A percentile compares a stretch with the other conserved stretches of the same genome.
These are phyloP conservation scores for Zygoascus sp. DNA, from an alignment of 1,139 yeast genomes.

Conservation along the genomic window DNA sequence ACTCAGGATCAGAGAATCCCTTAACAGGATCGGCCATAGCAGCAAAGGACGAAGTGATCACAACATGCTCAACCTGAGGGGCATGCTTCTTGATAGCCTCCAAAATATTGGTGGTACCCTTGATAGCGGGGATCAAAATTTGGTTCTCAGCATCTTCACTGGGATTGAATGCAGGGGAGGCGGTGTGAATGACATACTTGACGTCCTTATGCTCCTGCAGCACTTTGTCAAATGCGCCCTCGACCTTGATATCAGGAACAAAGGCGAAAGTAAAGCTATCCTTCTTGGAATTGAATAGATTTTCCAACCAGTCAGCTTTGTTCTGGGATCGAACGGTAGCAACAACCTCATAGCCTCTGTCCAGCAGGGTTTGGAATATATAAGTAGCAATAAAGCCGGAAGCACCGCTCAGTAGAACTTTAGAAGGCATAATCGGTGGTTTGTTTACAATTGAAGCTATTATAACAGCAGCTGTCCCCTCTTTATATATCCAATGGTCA, in stretches of 20 bases:
- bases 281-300: constrained; percentile 6
- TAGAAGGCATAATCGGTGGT: constrained; percentile 11
- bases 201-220: constrained; percentile 46
- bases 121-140: constrained; percentile 46
- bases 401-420: constrained; percentile 52
- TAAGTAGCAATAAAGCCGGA: constrained; percentile 57
- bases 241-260: constrained; percentile 47
- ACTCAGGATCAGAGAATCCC: neutral
- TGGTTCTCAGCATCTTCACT: constrained; percentile 41
- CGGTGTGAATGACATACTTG: constrained; percentile 55
- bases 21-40: constrained; percentile 33
- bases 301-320: constrained; percentile 41
- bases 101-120: constrained; percentile 47
- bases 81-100: constrained; percentile 43
- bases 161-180: constrained; percentile 49
- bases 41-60: constrained; percentile 54
- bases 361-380: constrained; percentile 35
- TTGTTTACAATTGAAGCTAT: too few species aligned
- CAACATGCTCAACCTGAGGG: constrained; percentile 49
- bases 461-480: too few species aligned
- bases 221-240: constrained; percentile 51
- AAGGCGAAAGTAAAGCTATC: constrained; percentile 40
- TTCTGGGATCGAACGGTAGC: constrained; percentile 52
- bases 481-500: too few species aligned
- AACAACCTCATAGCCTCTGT: constrained; percentile 47